phyloP scores from a whole-genome alignment of 2,329 filamentous ascomycete genomes.

The Metarhizium guizhouense region DNA sequence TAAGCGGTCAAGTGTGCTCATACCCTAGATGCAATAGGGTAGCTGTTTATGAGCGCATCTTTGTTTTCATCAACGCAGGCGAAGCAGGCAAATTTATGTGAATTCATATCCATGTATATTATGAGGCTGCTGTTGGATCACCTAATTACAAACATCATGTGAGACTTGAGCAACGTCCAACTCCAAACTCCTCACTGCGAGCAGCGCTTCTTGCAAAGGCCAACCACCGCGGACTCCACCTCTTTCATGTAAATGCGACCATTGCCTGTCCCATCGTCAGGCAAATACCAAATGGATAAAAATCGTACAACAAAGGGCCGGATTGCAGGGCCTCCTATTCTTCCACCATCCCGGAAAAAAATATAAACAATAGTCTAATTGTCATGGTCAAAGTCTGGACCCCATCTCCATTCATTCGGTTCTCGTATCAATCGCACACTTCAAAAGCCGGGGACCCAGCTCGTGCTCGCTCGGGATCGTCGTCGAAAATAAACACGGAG shows the following conservation, averaged over 20 bases:
- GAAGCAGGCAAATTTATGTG: not conserved
- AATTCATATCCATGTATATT: not conserved
- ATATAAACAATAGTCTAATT: slow-evolving; percentile 2
- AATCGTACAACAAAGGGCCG: slow-evolving; percentile 1
- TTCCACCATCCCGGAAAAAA: not conserved
- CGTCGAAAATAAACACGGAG: not conserved
- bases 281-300: not conserved
- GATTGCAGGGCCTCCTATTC: not conserved
- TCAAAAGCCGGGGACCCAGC: not conserved
- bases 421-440: not conserved
- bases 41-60: too few relatives aligned
- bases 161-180: not conserved
- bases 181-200: slow-evolving; percentile 5
- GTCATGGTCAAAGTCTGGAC: not conserved
- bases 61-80: not conserved
- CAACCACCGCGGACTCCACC: not conserved
- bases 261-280: not conserved
- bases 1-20: not conserved
- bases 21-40: too few relatives aligned
- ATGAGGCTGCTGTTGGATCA: not conserved
- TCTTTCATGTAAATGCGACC: slow-evolving; percentile 3
- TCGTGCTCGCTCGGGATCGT: not conserved
- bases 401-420: not conserved
- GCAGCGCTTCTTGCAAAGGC: not conserved
- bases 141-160: not conserved